Evolutionary conservation across 441 rosid species (phyloP), one percentile per base, ranked within the genome.

Genomic region (Melastoma candidum): DNA sequence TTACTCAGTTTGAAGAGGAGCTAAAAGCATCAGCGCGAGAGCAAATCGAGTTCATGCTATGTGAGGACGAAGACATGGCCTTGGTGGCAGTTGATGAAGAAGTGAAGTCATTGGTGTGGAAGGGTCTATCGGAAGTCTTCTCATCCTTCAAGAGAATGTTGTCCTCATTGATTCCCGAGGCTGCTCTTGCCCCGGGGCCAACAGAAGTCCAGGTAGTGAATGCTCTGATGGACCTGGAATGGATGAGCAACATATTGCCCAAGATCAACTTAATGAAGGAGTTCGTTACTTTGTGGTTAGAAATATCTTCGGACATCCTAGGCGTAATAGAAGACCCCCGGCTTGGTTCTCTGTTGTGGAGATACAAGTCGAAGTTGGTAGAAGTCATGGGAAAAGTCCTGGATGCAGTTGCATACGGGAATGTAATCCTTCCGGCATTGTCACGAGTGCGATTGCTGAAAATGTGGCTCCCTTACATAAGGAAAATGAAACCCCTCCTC

Each of bases 361-460:
- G 79, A 53, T 73, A 83, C 70, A 83, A 85, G 65, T 54, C 79
- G 27, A 90, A 83, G 77, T 53, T 87, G 50, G 75, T 85, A 51
- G 90, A 83, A 73, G 61, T 87, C 59, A 81, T 88, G 1, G 88
- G 80, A 47, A 90, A 87, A 75, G 82, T 82, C 17, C 61, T 90
- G 62, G 96, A 90, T 64, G 95, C 95, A 0, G 95, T 87, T 5
- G 96, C 95, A 26, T 90, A 90, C 47, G 97, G 97, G 5, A 73
- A 51, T 0, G 97, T 90, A 67, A 78, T 87, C 53, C 77, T 87
- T 53, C 75, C 89, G 14, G 73, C 84, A 1, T 63, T 64, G 53
- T 71, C 17, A 55, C 67, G 97, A 12, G 61, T 78, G 55, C 67
- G 68, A 54, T 65, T 90, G 60, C 53, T 90, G 6, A 83, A 72